phyloP scores from a whole-genome alignment of 345 rosid species.

The Physaria fendleri region DNA sequence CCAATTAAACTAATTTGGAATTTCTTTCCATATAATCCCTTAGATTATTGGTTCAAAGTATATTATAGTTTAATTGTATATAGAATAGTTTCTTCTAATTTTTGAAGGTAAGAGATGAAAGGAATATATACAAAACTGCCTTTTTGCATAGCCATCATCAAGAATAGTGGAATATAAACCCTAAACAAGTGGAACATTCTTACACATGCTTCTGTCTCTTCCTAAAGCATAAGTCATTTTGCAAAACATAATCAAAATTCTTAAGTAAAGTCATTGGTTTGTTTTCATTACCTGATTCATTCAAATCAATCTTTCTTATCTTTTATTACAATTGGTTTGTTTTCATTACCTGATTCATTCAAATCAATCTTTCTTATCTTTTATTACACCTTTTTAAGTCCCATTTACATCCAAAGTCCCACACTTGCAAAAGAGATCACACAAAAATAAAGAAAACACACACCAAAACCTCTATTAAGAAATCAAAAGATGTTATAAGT shows the following conservation, averaged over 20 bases:
- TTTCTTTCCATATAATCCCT: too few species aligned
- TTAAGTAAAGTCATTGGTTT: conserved; percentile 5
- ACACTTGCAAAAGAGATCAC: conserved; percentile 24
- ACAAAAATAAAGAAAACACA: conserved; percentile 9
- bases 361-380: neutral
- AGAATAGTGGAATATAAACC: conserved; percentile 12
- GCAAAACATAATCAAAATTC: neutral
- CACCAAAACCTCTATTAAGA: conserved; percentile 20
- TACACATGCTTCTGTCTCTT: conserved; percentile 24
- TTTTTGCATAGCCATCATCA: conserved; percentile 21
- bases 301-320: neutral
- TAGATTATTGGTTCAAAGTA: neutral
- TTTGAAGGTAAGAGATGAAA: neutral
- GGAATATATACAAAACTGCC: conserved; percentile 4
- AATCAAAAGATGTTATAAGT: conserved; percentile 28
- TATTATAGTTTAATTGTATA: neutral
- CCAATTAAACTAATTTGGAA: too few species aligned
- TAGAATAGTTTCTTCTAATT: neutral
- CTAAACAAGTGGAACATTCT: conserved; percentile 23
- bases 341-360: neutral
- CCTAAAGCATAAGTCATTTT: conserved; percentile 8
- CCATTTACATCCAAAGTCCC: conserved; percentile 17
- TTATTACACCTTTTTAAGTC: conserved; percentile 3
- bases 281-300: neutral
- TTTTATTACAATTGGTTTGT: too few species aligned